phyloP scores from a whole-genome alignment of 1,139 yeast genomes.

The Kodamaea anthophila region DNA sequence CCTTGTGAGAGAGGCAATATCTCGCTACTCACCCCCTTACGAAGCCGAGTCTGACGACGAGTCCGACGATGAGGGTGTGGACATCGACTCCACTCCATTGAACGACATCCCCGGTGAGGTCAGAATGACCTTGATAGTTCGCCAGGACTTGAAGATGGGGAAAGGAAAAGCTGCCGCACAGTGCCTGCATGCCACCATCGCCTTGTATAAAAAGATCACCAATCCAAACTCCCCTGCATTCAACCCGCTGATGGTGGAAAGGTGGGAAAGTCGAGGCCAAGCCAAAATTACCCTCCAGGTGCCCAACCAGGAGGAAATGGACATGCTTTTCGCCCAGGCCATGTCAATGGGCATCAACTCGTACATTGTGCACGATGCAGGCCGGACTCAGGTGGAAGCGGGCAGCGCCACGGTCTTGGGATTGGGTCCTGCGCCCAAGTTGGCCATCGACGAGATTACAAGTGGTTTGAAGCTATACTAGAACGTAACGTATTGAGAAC shows the following conservation, averaged over 20 bases:
- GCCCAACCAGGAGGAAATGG: conserved; percentile 69
- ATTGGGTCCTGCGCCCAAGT: conserved; percentile 94
- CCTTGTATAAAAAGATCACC: conserved; percentile 70
- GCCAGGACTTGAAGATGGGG: conserved; percentile 87
- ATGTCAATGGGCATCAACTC: conserved; percentile 74
- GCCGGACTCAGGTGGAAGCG: conserved; percentile 91
- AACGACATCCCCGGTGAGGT: conserved; percentile 72
- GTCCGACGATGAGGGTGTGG: conserved; percentile 38
- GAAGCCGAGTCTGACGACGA: conserved; percentile 17
- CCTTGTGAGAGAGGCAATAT: conserved; percentile 13
- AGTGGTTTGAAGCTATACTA: conserved; percentile 71
- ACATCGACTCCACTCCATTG: conserved; percentile 50
- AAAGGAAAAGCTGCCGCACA: conserved; percentile 98
- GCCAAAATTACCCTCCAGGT: conserved; percentile 92
- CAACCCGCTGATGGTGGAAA: conserved; percentile 52
- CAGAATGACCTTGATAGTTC: conserved; percentile 79
- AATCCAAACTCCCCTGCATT: conserved; percentile 48
- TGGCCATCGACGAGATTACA: conserved; percentile 73
- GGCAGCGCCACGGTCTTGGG: conserved; percentile 95
- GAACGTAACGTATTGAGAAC: no score
- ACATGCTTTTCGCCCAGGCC: conserved; percentile 73
- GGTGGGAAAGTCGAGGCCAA: conserved; percentile 87
- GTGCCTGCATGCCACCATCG: conserved; percentile 95
- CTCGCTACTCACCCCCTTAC: conserved; percentile 25
- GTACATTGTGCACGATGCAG: conserved; percentile 87